Conservation (phyloP, 495 filamentous ascomycete species). For the Parachaetomium inaequale region DNA sequence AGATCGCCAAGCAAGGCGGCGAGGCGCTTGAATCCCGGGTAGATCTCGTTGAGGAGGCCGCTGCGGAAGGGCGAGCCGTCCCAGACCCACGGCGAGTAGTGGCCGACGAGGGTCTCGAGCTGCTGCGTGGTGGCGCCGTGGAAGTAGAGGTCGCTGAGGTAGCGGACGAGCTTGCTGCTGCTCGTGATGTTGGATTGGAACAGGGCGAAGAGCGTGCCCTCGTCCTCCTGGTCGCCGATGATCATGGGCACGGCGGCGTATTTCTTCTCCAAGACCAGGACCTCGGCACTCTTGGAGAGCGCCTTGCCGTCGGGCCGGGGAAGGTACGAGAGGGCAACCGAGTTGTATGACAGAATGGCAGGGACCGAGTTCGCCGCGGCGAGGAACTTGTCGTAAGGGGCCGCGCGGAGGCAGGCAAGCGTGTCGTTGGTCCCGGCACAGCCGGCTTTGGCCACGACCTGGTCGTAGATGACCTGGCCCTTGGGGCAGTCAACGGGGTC, state of each 20-base stretch:
- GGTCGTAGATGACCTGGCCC: slow-evolving; percentile 60
- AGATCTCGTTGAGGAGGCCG: slow-evolving; percentile 58
- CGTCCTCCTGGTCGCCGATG: slow-evolving; percentile 57
- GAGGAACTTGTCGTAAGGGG: slow-evolving; percentile 59
- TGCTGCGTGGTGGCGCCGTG: slow-evolving; percentile 41
- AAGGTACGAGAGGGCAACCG: slow-evolving; percentile 60
- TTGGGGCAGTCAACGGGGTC: slow-evolving; percentile 61
- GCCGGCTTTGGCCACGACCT: slow-evolving; percentile 56
- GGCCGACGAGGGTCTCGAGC: slow-evolving; percentile 51
- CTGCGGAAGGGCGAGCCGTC: slow-evolving; percentile 66
- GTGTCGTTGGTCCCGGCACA: slow-evolving; percentile 56
- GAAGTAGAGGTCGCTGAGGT: slow-evolving; percentile 57
- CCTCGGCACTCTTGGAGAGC: slow-evolving; percentile 54
- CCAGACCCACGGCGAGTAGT: slow-evolving; percentile 49
- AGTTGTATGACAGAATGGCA: slow-evolving; percentile 58
- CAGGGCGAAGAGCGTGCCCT: slow-evolving; percentile 59
- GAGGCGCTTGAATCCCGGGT: slow-evolving; percentile 71
- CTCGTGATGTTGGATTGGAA: slow-evolving; percentile 62
- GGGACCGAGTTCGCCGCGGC: slow-evolving; percentile 65
- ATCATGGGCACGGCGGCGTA: slow-evolving; percentile 59
- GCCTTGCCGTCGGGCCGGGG: slow-evolving; percentile 61
- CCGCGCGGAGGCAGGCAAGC: slow-evolving; percentile 58
- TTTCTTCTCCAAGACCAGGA: slow-evolving; percentile 44
- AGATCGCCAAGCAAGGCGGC: slow-evolving; percentile 72
- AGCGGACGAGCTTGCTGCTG: slow-evolving; percentile 53